A percentile compares a stretch with the other conserved stretches of the same genome.
Evolutionary conservation across 179 eudicot species (phyloP).

Genomic region (Dionaea muscipula): DNA sequence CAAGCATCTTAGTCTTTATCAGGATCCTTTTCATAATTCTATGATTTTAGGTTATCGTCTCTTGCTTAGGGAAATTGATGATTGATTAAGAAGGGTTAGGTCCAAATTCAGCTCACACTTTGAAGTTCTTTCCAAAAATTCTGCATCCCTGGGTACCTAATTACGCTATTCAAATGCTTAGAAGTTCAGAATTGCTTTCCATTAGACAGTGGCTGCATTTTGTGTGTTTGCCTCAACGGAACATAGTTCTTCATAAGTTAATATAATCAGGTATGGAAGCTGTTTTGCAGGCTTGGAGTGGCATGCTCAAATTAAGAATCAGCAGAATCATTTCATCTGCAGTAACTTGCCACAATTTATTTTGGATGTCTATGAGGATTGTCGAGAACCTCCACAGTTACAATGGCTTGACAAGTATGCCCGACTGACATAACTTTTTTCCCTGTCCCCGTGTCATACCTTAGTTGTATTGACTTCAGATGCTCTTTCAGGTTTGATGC

Average conservation of each 20-base stretch:
- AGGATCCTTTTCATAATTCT: too few relatives aligned
- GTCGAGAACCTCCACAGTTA: constrained; percentile 68
- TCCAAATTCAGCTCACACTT: too few relatives aligned
- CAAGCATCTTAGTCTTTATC: too few relatives aligned
- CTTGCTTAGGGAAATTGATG: too few relatives aligned
- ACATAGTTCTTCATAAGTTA: constrained; percentile 10
- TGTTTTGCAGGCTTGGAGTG: constrained; percentile 69
- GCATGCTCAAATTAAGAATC: constrained; percentile 50
- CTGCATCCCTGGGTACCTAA: too few relatives aligned
- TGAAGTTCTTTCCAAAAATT: too few relatives aligned
- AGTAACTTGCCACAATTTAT: constrained; percentile 71
- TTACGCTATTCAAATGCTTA: too few relatives aligned
- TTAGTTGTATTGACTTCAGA: constrained; percentile 8
- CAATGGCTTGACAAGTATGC: constrained; percentile 78
- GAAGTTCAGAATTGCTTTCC: too few relatives aligned
- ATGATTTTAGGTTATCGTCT: too few relatives aligned
- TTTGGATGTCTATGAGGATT: constrained; percentile 80
- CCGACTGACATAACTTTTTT: constrained; percentile 7
- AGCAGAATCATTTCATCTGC: constrained; percentile 54
- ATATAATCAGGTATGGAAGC: neutral
- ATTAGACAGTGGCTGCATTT: too few relatives aligned
- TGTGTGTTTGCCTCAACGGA: too few relatives aligned
- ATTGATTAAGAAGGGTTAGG: too few relatives aligned
- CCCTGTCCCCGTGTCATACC: constrained; percentile 3
- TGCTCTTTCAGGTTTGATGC: constrained; percentile 60